Base-by-base conservation (phyloP, 306 rosid species). In the Lupinus albus region DNA sequence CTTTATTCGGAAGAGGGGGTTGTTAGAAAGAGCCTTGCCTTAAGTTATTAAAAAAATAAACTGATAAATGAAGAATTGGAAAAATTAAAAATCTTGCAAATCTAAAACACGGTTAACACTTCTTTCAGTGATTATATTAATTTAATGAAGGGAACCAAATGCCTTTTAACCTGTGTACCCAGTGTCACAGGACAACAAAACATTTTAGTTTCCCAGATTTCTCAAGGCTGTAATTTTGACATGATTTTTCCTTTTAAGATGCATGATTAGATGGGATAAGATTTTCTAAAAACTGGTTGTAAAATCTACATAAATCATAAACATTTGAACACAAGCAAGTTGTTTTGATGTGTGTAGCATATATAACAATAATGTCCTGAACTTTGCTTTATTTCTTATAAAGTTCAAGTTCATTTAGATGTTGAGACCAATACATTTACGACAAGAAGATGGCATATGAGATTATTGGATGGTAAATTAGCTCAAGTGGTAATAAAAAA, bases 401-500 rank as follows among this genome's bases (percentile, higher is more conserved):
- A 45, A 30, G 7, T 15, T 50, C 61, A 35, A 45, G 36, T 28
- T 64, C 28, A 64, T 11, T 20, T 54, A 8, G 30, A 53, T 38
- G 14, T 12, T 18, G n/a, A 46, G 52, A 35, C 15, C 36, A 64
- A 74, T 15, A 55, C 36, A 66, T 56, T 47, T 41, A 45, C 42
- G 10, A 10, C 66, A 25, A 67, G 56, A 50, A 4, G 49, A 64
- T 28, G 11, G 41, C 11, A 15, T 15, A n/a, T n/a, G 16, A 49
- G 18, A 25, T 50, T 41, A 21, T 7, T 5, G 17, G 67, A 68
- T 53, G 48, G 35, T 41, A 45, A 54, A 54, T 7, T 46, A 6
- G 61, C n/a, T n/a, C 32, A 6, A 49, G 64, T 8, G 38, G 17
- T 28, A 30, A 67, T 48, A 46, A 49, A 67, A 58, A 58, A 17